Percentiles rank a stretch among this genome's conserved stretches.
phyloP scores from a whole-genome alignment of 2,329 filamentous ascomycete species.

The Colletotrichum sp. region DNA sequence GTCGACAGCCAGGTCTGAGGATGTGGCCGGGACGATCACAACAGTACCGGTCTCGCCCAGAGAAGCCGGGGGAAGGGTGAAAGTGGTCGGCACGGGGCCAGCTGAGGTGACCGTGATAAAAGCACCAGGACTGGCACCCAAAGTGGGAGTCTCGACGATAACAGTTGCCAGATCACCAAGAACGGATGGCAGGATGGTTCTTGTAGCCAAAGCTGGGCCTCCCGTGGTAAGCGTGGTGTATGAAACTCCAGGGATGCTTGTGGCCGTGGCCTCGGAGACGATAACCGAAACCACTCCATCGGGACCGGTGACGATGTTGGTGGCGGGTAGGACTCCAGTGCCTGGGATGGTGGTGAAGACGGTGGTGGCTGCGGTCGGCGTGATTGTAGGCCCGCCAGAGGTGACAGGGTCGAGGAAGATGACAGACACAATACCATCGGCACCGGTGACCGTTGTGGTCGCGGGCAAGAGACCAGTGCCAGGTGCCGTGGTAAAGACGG shows the following conservation, averaged over 20 bases:
- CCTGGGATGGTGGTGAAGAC: slow-evolving; percentile 5
- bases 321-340: neutral
- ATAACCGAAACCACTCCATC: neutral
- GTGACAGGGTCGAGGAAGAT: neutral
- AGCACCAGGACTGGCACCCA: neutral
- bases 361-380: neutral
- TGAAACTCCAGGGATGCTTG: neutral
- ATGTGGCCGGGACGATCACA: neutral
- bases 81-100: neutral
- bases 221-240: neutral
- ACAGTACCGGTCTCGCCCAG: neutral
- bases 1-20: neutral
- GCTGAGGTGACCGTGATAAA: neutral
- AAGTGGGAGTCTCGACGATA: neutral
- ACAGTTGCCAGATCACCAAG: neutral
- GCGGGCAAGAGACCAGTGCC: neutral
- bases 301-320: neutral
- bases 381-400: neutral
- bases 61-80: neutral
- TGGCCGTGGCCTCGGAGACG: neutral
- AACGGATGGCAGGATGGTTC: neutral
- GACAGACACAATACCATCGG: neutral
- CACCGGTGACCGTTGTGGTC: neutral
- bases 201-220: neutral
- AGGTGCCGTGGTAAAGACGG: neutral